Evolutionary conservation across 257 asterid species (phyloP), one percentile per base, ranked within the genome.

Genomic region (Nicotiana sylvestris): DNA sequence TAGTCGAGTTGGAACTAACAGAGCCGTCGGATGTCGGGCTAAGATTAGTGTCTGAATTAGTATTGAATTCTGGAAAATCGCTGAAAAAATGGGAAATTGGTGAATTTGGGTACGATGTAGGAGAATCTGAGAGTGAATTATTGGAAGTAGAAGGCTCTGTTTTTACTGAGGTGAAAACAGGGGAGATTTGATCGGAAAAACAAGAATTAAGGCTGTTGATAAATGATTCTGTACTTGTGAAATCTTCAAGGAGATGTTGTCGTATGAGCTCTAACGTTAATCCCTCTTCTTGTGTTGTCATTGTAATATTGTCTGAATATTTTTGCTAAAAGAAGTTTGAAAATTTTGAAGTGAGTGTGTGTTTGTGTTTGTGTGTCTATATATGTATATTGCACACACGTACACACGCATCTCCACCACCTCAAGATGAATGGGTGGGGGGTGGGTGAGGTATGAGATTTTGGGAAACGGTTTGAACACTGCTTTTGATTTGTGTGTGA

Each of bases 181-280:
- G 77, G 32, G 77, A 80, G 21, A 84, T 85, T 0, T 35, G 60
- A n/a, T 49, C 12, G 51, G 72, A 46, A 76, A 89, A 87, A 79
- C 87, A 86, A 8, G 84, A 87, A 55, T 82, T 80, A 25, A 89
- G 91, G 67, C 86, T 89, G 67, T 81, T 82, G 5, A 90, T 16
- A 55, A 92, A 92, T 76, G 86, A 83, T 33, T 90, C 92, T 2
- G 89, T 78, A 7, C 79, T 82, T 51, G 88, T 55, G 84, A 87
- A 87, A 29, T 92, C 94, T 17, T 86, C 92, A 0, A 92, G 87
- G 33, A 92, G 92, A 77, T 92, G 93, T 72, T 85, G 85, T 67
- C 91, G 85, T 25, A 92, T 91, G 84, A 92, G 87, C n/a, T 90
- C 93, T 79, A 92, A 88, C 39, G 87, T 85, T 76, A 81, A 61